Percentiles rank a stretch among this genome's conserved stretches.
Evolutionary conservation across 768 basidiomycete genomes (phyloP).

Genomic region (Xerocomellus dryophilus): DNA sequence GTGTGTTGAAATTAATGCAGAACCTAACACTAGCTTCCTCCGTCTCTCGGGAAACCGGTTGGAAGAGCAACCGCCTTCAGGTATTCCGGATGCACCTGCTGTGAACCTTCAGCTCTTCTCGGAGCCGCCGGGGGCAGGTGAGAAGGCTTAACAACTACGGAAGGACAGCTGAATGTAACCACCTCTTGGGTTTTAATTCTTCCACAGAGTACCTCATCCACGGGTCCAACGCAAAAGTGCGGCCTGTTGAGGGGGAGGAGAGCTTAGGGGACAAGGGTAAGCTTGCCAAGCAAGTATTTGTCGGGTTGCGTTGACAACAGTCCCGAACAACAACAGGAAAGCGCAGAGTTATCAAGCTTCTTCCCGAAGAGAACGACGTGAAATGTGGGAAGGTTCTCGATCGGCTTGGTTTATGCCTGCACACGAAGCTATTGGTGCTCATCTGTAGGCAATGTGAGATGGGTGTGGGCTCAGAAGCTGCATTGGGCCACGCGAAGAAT

Average conservation of each 20-base stretch:
- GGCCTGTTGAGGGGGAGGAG: not conserved
- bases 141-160: not conserved
- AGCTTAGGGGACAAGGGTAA: not conserved
- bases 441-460: not conserved
- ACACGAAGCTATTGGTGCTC: not conserved
- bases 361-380: not conserved
- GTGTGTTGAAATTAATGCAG: not conserved
- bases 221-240: not conserved
- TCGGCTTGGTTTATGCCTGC: not conserved
- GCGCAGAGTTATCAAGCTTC: not conserved
- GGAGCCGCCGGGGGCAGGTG: not conserved
- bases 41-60: not conserved
- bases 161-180: too few species aligned
- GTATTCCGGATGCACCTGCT: not conserved
- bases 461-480: not conserved
- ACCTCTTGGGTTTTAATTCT: not conserved
- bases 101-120: not conserved
- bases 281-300: not conserved
- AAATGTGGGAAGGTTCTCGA: not conserved
- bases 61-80: not conserved
- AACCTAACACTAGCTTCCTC: not conserved
- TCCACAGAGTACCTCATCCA: not conserved
- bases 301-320: not conserved
- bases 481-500: not conserved
- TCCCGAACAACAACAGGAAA: not conserved